phyloP scores from a whole-genome alignment of 2,329 filamentous ascomycete species.

The Colletotrichum noveboracense region DNA sequence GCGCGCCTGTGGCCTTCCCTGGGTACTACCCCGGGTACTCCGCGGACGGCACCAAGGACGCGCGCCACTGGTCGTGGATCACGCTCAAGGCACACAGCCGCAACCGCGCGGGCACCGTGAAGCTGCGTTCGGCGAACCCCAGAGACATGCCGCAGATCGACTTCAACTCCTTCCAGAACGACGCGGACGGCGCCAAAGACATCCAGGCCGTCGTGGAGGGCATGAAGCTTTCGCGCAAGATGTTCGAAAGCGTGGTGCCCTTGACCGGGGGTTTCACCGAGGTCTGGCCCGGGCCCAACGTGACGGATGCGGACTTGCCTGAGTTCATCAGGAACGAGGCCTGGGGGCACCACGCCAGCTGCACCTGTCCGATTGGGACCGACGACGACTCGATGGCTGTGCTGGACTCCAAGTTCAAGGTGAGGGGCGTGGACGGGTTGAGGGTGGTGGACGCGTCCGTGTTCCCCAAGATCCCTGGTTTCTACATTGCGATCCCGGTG shows the following conservation, averaged over 20 bases:
- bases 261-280: constrained; percentile 31
- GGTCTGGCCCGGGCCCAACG: constrained; percentile 40
- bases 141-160: constrained; percentile 64
- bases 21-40: constrained; percentile 34
- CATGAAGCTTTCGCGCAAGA: constrained; percentile 46
- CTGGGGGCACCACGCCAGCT: constrained; percentile 64
- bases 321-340: constrained; percentile 53
- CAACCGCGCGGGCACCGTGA: constrained; percentile 62
- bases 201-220: constrained; percentile 54
- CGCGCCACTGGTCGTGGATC: constrained; percentile 41
- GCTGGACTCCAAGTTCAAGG: constrained; percentile 59
- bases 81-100: constrained; percentile 64
- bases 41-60: constrained; percentile 31
- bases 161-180: constrained; percentile 57
- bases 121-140: constrained; percentile 60
- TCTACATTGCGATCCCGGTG: constrained; percentile 52
- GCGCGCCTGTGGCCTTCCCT: constrained; percentile 29
- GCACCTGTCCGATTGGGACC: constrained; percentile 59
- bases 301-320: constrained; percentile 47
- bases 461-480: constrained; percentile 56
- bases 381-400: constrained; percentile 58
- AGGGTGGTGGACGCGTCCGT: constrained; percentile 66
- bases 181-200: constrained; percentile 36
- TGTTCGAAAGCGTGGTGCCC: constrained; percentile 28
- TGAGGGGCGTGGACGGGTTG: constrained; percentile 57